These are phyloP conservation scores for Furcasterigmium furcatum DNA, from an alignment of 2,329 filamentous ascomycete species.

Conservation along the genomic window DNA sequence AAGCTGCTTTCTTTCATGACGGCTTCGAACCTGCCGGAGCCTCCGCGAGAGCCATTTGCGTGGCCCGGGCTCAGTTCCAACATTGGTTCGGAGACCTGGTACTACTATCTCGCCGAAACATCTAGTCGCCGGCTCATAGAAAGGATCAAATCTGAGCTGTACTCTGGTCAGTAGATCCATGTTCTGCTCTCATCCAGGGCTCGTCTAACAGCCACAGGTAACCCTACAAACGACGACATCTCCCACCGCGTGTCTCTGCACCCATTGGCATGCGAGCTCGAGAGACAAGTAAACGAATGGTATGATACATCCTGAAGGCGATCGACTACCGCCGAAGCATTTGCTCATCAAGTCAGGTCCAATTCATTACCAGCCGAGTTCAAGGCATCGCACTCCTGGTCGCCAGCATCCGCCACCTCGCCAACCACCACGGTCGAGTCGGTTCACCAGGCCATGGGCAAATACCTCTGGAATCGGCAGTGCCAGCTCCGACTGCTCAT, in stretches of 20 bases:
- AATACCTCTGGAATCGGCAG: not conserved
- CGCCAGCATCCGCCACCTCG: not conserved
- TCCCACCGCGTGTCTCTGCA: not conserved
- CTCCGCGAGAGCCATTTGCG: not conserved
- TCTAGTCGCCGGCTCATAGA: conserved; percentile 6
- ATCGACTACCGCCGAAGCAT: no score
- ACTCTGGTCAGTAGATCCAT: not conserved
- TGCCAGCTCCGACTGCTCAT: not conserved
- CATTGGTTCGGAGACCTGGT: conserved; percentile 5
- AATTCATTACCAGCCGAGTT: not conserved
- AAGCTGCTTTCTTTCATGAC: not conserved
- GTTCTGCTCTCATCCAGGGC: no score
- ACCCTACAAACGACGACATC: not conserved
- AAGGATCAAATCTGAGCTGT: conserved; percentile 3
- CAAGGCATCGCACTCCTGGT: not conserved
- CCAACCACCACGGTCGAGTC: not conserved
- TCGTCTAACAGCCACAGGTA: no score
- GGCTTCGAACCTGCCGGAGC: not conserved
- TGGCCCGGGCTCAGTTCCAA: not conserved
- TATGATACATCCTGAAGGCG: not conserved
- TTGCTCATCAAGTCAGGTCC: not conserved
- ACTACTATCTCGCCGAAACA: conserved; percentile 11
- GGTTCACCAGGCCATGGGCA: not conserved
- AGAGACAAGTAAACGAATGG: not conserved
- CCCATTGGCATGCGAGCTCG: not conserved